A percentile compares a stretch with the other conserved stretches of the same genome.
phyloP scores from a whole-genome alignment of 306 rosid genomes.

The Vigna angularis region DNA sequence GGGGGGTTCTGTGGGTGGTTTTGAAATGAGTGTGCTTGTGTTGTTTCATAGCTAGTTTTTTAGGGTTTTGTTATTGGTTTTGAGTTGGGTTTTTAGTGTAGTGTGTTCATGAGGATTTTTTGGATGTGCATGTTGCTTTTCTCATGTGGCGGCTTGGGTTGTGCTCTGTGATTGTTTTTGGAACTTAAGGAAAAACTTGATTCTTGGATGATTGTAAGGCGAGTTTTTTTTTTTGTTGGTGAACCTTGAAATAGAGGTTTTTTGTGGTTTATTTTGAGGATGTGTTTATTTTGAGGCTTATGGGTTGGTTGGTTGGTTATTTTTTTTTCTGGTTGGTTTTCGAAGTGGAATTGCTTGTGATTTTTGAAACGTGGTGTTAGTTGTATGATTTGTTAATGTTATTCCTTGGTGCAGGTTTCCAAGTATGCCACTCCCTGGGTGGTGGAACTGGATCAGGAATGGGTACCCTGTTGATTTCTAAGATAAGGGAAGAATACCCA shows the following conservation, averaged over 20 bases:
- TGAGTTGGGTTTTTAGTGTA: not conserved
- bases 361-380: not conserved
- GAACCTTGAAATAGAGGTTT: not conserved
- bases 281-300: not conserved
- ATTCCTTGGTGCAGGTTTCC: constrained; percentile 56
- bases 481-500: constrained; percentile 56
- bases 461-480: constrained; percentile 74
- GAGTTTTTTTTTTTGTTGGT: not conserved
- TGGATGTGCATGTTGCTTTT: not conserved
- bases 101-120: not conserved
- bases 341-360: not conserved
- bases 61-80: no score
- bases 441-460: constrained; percentile 89
- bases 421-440: constrained; percentile 79
- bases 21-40: not conserved
- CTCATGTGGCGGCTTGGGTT: not conserved
- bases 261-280: not conserved
- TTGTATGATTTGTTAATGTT: not conserved
- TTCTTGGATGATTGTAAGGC: not conserved
- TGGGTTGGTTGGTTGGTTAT: no score
- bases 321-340: not conserved
- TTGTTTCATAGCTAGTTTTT: not conserved
- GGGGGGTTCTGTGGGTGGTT: not conserved
- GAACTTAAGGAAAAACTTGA: not conserved
- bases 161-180: not conserved